Conservation (phyloP, 306 rosid species). For the Vigna radiata region DNA sequence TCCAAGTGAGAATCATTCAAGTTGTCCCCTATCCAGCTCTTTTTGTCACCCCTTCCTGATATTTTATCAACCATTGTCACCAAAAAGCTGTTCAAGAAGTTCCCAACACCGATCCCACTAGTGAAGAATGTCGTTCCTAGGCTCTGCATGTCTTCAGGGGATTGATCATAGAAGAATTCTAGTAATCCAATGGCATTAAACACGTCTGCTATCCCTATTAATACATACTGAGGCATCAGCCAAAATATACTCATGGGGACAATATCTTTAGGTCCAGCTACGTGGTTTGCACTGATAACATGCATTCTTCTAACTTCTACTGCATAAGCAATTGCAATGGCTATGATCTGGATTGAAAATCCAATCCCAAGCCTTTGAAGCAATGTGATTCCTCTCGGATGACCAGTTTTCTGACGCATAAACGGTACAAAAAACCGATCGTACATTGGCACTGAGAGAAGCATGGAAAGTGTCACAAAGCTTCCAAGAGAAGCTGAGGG, state of each 20-base stretch:
- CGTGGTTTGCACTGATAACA: slow-evolving; percentile 56
- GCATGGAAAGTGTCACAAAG: slow-evolving; percentile 82
- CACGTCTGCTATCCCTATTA: slow-evolving; percentile 83
- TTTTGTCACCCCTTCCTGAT: slow-evolving; percentile 60
- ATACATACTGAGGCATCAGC: slow-evolving; percentile 82
- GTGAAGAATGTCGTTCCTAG: slow-evolving; percentile 80
- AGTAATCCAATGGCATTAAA: slow-evolving; percentile 80
- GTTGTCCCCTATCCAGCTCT: slow-evolving; percentile 86
- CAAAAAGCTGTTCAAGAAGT: slow-evolving; percentile 78
- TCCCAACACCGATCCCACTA: slow-evolving; percentile 83
- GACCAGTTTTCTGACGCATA: slow-evolving; percentile 64
- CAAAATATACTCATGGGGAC: slow-evolving; percentile 79
- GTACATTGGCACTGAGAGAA: slow-evolving; percentile 73
- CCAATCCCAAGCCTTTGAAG: slow-evolving; percentile 90
- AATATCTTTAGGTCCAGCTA: slow-evolving; percentile 51
- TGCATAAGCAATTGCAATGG: slow-evolving; percentile 69
- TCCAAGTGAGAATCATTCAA: slow-evolving; percentile 85
- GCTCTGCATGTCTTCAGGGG: slow-evolving; percentile 88
- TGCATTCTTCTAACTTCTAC: slow-evolving; percentile 71
- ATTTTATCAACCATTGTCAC: slow-evolving; percentile 72
- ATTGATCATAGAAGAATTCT: slow-evolving; percentile 94
- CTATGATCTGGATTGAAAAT: slow-evolving; percentile 68
- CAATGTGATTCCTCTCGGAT: slow-evolving; percentile 87
- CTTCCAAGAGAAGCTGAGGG: slow-evolving; percentile 82
- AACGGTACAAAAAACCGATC: slow-evolving; percentile 77